Conservation (phyloP, 495 filamentous ascomycete genomes). For the Neurospora sp. region DNA sequence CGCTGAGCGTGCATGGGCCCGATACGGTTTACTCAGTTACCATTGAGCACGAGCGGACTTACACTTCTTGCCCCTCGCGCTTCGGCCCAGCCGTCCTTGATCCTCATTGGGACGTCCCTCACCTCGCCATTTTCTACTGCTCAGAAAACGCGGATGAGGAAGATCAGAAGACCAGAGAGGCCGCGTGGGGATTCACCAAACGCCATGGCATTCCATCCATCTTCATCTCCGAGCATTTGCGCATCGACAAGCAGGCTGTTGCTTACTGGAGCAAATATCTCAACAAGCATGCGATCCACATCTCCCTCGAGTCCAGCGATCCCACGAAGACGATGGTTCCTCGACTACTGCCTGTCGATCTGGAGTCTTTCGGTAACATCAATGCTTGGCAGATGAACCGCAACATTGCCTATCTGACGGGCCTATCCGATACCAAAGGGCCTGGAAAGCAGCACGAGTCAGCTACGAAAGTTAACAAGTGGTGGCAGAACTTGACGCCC, state of each 20-base stretch:
- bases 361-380: constrained; percentile 63
- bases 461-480: constrained; percentile 12
- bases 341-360: constrained; percentile 57
- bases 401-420: constrained; percentile 59
- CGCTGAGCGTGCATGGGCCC: background rate
- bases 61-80: constrained; percentile 18
- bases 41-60: constrained; percentile 47
- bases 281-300: constrained; percentile 43
- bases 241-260: constrained; percentile 31
- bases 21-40: constrained; percentile 34
- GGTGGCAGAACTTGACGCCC: constrained; percentile 21
- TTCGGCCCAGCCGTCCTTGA: constrained; percentile 19
- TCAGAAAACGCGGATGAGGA: constrained; percentile 43
- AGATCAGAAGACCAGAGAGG: constrained; percentile 39
- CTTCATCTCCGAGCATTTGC: constrained; percentile 53
- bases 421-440: constrained; percentile 25
- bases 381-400: constrained; percentile 64
- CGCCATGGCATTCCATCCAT: constrained; percentile 57
- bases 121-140: constrained; percentile 61
- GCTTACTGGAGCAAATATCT: constrained; percentile 16
- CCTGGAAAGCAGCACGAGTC: constrained; percentile 6
- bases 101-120: constrained; percentile 55
- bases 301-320: constrained; percentile 57
- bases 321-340: constrained; percentile 40
- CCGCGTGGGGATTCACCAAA: constrained; percentile 53